phyloP scores from a whole-genome alignment of 345 rosid species.

The Leavenworthia alabamica region DNA sequence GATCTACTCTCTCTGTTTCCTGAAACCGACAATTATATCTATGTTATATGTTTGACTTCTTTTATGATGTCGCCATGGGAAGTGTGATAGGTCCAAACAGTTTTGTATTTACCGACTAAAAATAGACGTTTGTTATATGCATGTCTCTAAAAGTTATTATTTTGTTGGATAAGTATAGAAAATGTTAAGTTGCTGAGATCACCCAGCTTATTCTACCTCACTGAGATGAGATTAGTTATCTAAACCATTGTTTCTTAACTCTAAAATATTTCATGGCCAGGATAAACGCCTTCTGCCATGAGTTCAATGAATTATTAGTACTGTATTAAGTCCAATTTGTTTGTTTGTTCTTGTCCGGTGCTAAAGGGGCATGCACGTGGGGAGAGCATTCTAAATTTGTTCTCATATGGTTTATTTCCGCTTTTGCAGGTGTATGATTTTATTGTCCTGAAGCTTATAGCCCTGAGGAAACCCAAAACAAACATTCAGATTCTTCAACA shows the following conservation, averaged over 20 bases:
- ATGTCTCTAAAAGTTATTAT: neutral
- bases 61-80: neutral
- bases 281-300: neutral
- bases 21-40: neutral
- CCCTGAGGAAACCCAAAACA: conserved; percentile 96
- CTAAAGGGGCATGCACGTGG: conserved; percentile 4
- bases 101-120: neutral
- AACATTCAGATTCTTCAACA: conserved; percentile 98
- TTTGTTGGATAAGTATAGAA: conserved; percentile 1
- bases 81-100: conserved; percentile 2
- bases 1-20: conserved; percentile 4
- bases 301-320: neutral
- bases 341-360: neutral
- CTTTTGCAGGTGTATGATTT: conserved; percentile 83
- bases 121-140: neutral
- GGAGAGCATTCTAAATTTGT: neutral
- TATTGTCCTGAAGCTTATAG: conserved; percentile 93
- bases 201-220: neutral
- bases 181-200: neutral
- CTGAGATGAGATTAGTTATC: conserved; percentile 1
- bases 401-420: neutral
- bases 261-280: neutral
- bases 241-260: neutral
- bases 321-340: neutral
- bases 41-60: neutral